phyloP scores from a whole-genome alignment of 2,329 filamentous ascomycete species.

The Hirsutella thompsonii region DNA sequence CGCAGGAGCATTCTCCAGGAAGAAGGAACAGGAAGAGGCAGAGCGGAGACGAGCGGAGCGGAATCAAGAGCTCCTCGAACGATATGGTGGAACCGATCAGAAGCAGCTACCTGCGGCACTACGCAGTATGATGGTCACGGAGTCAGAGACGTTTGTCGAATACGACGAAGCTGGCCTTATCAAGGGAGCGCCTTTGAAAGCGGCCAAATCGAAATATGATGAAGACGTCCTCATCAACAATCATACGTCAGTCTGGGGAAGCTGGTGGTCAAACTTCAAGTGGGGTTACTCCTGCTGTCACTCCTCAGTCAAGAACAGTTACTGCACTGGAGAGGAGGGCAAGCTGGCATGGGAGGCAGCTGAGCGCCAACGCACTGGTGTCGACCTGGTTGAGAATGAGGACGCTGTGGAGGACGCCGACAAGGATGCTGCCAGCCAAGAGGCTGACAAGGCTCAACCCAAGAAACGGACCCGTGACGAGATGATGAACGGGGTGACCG shows the following conservation, averaged over 20 bases:
- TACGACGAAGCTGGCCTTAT: slow-evolving; percentile 85
- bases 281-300: slow-evolving; percentile 98
- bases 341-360: slow-evolving; percentile 69
- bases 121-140: slow-evolving; percentile 55
- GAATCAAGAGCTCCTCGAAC: slow-evolving; percentile 60
- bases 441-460: slow-evolving; percentile 17
- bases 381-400: slow-evolving; percentile 23
- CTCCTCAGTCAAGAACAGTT: slow-evolving; percentile 88
- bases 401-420: slow-evolving; percentile 14
- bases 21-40: slow-evolving; percentile 64
- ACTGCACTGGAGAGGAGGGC: slow-evolving; percentile 88
- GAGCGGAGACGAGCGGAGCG: slow-evolving; percentile 55
- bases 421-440: slow-evolving; percentile 10
- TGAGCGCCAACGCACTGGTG: slow-evolving; percentile 43
- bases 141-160: slow-evolving; percentile 81
- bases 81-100: slow-evolving; percentile 61
- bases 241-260: slow-evolving; percentile 86
- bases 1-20: slow-evolving; percentile 71
- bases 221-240: slow-evolving; percentile 87
- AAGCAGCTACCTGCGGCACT: slow-evolving; percentile 45
- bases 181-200: slow-evolving; percentile 70
- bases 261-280: slow-evolving; percentile 91
- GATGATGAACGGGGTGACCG: slow-evolving; percentile 63
- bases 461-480: slow-evolving; percentile 70
- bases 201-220: slow-evolving; percentile 77